Base-by-base conservation (phyloP, 768 basidiomycete species). In the Lactarius hatsudake region DNA sequence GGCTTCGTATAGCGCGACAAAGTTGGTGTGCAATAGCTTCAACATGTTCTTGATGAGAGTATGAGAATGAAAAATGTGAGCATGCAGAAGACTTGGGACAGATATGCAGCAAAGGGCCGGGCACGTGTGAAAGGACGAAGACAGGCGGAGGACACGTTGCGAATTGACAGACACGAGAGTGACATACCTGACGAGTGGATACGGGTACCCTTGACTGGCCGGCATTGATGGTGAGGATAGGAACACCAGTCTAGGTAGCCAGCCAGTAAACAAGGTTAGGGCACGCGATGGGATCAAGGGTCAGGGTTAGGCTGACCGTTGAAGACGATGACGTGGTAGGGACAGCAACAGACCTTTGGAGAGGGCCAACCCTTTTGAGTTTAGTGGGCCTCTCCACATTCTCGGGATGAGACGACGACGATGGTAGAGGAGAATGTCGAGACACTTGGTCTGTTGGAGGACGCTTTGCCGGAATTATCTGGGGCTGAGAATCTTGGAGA, bases 11-110 rank as follows among this genome's bases (percentile, higher is more conserved):
- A 95, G 78, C 28, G 86, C 79, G 36, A 79, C 69, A 72, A 92
- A 95, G 72, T 91, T 89, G 30, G 90, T 85, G 71, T 87, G 88
- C 13, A 95, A 78, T 0, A 79, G 82, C 75, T 89, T 89, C 67
- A 95, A 79, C 89, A 93, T 86, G 1, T 86, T 81, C 87, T 92
- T 54, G 42, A 64, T 51, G 60, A 38, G 60, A 23, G 54, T 38
- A n/a, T 13, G 34, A 62, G 28, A 26, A 58, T 23, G 32, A 59
- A 51, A 32, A 30, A 51, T 59, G 48, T 62, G 42, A 63, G 61
- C 61, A 63, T 45, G 36, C 32, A 60, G 45, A 48, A 23, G 45
- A 34, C 3, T 64, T 55, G 36, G 26, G 26, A 58, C 51, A 51
- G 23, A 48, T 38, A 59, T 12, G 55, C 28, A 26, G 5, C 20